These are phyloP conservation scores for Linaria vulgaris DNA, from an alignment of 257 asterid species.

Conservation along the genomic window DNA sequence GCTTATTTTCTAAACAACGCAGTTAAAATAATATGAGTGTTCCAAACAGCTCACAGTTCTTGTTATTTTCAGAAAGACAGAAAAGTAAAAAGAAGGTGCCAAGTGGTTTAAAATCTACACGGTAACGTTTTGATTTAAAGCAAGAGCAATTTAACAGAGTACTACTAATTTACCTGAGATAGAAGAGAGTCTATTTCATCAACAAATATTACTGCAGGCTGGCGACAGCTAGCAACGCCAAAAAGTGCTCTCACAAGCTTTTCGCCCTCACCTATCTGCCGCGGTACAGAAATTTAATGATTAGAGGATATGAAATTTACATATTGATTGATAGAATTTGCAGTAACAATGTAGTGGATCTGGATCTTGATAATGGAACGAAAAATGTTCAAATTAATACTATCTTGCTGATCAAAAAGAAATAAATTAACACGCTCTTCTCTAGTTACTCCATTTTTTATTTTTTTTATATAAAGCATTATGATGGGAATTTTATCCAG, in stretches of 20 bases:
- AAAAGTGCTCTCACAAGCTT: slow-evolving; percentile 98
- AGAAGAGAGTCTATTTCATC: slow-evolving; percentile 97
- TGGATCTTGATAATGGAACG: not conserved
- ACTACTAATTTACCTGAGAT: slow-evolving; percentile 63
- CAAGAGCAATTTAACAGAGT: slow-evolving; percentile 7
- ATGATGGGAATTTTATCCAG: not conserved
- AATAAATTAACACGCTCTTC: slow-evolving; percentile 11
- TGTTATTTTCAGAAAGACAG: slow-evolving; percentile 3
- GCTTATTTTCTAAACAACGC: not conserved
- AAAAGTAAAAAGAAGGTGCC: not conserved
- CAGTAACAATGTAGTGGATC: slow-evolving; percentile 12
- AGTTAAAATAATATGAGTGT: not conserved
- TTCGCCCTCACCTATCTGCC: slow-evolving; percentile 98
- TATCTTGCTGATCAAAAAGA: slow-evolving; percentile 18
- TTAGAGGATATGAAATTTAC: slow-evolving; percentile 16
- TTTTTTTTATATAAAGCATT: not conserved
- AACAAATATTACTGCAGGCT: slow-evolving; percentile 96
- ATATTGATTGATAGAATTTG: not conserved
- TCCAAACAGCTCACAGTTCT: not conserved
- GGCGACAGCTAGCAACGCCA: slow-evolving; percentile 98
- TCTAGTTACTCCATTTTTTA: slow-evolving; percentile 13
- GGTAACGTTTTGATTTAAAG: slow-evolving; percentile 5
- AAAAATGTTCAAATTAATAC: not conserved
- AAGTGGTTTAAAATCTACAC: slow-evolving; percentile 12
- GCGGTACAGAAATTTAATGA: slow-evolving; percentile 23